Percentiles rank a stretch among this genome's conserved stretches.
These are phyloP conservation scores for Rehmannia glutinosa DNA, from an alignment of 257 asterid species.

Conservation along the genomic window DNA sequence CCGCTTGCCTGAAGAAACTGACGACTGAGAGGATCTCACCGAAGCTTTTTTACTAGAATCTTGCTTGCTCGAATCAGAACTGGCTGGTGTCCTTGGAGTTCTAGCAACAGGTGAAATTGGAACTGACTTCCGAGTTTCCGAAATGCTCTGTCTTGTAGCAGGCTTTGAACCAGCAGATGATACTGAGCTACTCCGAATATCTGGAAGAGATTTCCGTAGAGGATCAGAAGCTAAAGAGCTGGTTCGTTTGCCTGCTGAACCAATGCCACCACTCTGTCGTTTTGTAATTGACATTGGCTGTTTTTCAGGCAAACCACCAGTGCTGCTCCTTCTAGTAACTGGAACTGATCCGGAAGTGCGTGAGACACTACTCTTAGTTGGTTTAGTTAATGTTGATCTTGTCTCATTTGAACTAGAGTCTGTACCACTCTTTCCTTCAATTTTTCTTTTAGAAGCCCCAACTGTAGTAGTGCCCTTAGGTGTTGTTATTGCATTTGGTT, in stretches of 20 bases:
- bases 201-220: conserved; percentile 76
- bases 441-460: conserved; percentile 37
- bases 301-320: conserved; percentile 74
- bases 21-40: conserved; percentile 45
- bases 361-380: conserved; percentile 64
- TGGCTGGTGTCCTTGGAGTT: conserved; percentile 62
- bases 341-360: conserved; percentile 53
- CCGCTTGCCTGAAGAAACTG: conserved; percentile 49
- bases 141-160: conserved; percentile 33
- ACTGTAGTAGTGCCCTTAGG: conserved; percentile 24
- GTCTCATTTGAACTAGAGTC: conserved; percentile 29
- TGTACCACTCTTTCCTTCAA: conserved; percentile 30
- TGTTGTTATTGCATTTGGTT: conserved; percentile 29
- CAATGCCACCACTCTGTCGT: conserved; percentile 31
- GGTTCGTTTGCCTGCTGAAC: conserved; percentile 37
- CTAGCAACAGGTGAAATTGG: conserved; percentile 59
- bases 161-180: conserved; percentile 49
- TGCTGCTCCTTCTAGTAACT: conserved; percentile 75
- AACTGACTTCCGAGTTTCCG: conserved; percentile 52
- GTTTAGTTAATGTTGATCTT: conserved; percentile 51
- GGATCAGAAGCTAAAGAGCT: conserved; percentile 57
- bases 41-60: conserved; percentile 46
- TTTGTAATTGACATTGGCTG: conserved; percentile 45
- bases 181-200: conserved; percentile 47
- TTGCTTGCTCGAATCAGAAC: conserved; percentile 55